A percentile compares a stretch with the other conserved stretches of the same genome.
These are phyloP conservation scores for Myrmaecium sp. DNA, from an alignment of 2,329 filamentous ascomycete genomes.

Conservation along the genomic window DNA sequence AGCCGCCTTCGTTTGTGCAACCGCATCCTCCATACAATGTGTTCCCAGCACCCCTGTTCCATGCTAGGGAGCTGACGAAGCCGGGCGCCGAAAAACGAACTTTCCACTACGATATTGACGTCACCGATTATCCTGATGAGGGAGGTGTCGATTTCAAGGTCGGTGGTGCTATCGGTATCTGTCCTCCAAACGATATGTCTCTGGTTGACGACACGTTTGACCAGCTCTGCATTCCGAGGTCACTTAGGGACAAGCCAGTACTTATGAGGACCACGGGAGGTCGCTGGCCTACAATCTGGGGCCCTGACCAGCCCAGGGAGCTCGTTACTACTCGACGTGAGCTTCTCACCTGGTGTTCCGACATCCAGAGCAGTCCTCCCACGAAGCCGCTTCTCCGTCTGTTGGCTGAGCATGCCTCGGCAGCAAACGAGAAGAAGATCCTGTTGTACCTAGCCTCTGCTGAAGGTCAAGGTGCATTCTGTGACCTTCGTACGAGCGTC, in stretches of 20 bases:
- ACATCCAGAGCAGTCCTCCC: slow-evolving; percentile 82
- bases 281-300: slow-evolving; percentile 96
- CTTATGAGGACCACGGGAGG: slow-evolving; percentile 62
- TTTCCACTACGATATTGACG: slow-evolving; percentile 92
- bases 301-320: slow-evolving; percentile 68
- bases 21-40: slow-evolving; percentile 89
- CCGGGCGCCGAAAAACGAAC: slow-evolving; percentile 88
- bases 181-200: slow-evolving; percentile 64
- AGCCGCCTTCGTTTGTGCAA: slow-evolving; percentile 80
- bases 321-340: slow-evolving; percentile 82
- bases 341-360: slow-evolving; percentile 87
- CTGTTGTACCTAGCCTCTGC: slow-evolving; percentile 72
- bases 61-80: slow-evolving; percentile 71
- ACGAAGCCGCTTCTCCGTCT: slow-evolving; percentile 76
- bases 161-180: slow-evolving; percentile 85
- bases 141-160: slow-evolving; percentile 85
- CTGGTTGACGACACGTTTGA: slow-evolving; percentile 76
- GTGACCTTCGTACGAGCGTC: slow-evolving; percentile 76
- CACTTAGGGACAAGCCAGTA: slow-evolving; percentile 69
- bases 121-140: slow-evolving; percentile 83
- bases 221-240: slow-evolving; percentile 61
- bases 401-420: slow-evolving; percentile 67
- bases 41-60: slow-evolving; percentile 74
- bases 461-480: slow-evolving; percentile 84
- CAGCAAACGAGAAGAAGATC: slow-evolving; percentile 74